Evolutionary conservation across 306 rosid species (phyloP).

Genomic region (Comarum palustre): DNA sequence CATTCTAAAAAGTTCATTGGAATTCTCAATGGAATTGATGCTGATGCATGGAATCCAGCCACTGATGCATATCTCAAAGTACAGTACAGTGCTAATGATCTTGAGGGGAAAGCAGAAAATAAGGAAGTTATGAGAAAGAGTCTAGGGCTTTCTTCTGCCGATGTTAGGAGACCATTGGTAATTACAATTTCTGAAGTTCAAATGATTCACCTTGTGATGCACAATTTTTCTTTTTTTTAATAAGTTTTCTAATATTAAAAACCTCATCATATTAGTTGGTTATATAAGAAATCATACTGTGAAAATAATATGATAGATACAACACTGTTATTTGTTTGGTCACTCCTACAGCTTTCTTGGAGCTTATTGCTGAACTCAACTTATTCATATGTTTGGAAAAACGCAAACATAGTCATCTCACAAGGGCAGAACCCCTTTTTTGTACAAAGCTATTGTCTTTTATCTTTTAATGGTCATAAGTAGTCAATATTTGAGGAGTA

Average conservation of each 20-base stretch:
- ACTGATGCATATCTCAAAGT: constrained; percentile 67
- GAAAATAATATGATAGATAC: not conserved
- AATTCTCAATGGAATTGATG: constrained; percentile 87
- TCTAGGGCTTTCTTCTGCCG: constrained; percentile 64
- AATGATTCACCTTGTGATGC: constrained; percentile 17
- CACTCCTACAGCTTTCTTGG: not conserved
- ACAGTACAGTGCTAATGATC: constrained; percentile 77
- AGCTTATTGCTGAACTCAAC: not conserved
- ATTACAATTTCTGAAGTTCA: constrained; percentile 28
- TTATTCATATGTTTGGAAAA: not conserved
- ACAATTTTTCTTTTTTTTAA: constrained; percentile 6
- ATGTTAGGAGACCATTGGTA: constrained; percentile 82
- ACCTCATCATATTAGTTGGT: not conserved
- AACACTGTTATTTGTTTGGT: not conserved
- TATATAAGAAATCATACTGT: not conserved
- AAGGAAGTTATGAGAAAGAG: constrained; percentile 76
- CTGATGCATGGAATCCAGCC: constrained; percentile 90
- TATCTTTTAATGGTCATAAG: not conserved
- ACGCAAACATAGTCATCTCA: not conserved
- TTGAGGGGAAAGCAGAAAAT: constrained; percentile 77
- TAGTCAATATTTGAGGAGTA: too few species aligned
- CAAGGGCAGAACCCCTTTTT: not conserved
- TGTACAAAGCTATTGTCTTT: not conserved
- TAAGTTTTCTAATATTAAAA: not conserved
- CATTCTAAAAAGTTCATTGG: constrained; percentile 87